A percentile compares a stretch with the other conserved stretches of the same genome.
These are phyloP conservation scores for Lathyrus aphaca DNA, from an alignment of 306 rosid genomes.

Conservation along the genomic window DNA sequence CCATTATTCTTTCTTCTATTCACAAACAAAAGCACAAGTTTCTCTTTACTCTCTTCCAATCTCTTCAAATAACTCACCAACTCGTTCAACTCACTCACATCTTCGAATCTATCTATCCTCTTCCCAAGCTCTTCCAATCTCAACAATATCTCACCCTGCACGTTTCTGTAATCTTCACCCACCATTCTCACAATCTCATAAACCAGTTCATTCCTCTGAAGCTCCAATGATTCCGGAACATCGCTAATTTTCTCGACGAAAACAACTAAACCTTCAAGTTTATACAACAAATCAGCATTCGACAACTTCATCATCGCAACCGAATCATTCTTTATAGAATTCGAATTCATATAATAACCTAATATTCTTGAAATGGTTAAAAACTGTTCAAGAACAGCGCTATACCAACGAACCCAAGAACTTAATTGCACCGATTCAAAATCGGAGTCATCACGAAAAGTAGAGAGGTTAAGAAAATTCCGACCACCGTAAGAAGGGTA, in stretches of 20 bases:
- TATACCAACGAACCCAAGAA: constrained; percentile 88
- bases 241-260: constrained; percentile 52
- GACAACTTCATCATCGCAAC: neutral
- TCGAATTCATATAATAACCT: constrained; percentile 43
- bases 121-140: constrained; percentile 49
- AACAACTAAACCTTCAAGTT: constrained; percentile 53
- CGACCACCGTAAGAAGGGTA: constrained; percentile 69
- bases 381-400: constrained; percentile 57
- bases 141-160: constrained; percentile 54
- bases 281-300: constrained; percentile 50
- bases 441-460: constrained; percentile 65
- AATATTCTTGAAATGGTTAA: constrained; percentile 49
- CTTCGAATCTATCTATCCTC: constrained; percentile 34
- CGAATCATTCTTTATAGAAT: no score
- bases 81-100: constrained; percentile 58
- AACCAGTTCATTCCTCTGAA: constrained; percentile 63
- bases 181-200: constrained; percentile 64
- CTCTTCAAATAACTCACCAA: constrained; percentile 42
- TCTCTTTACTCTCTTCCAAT: constrained; percentile 51
- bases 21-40: constrained; percentile 58
- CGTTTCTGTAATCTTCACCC: constrained; percentile 65
- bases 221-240: constrained; percentile 57
- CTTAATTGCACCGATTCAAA: constrained; percentile 48
- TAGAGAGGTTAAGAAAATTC: constrained; percentile 68
- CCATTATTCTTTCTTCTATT: constrained; percentile 52